Conservation (phyloP, 176 grass and related monocot genomes). For the Avena insularis region DNA sequence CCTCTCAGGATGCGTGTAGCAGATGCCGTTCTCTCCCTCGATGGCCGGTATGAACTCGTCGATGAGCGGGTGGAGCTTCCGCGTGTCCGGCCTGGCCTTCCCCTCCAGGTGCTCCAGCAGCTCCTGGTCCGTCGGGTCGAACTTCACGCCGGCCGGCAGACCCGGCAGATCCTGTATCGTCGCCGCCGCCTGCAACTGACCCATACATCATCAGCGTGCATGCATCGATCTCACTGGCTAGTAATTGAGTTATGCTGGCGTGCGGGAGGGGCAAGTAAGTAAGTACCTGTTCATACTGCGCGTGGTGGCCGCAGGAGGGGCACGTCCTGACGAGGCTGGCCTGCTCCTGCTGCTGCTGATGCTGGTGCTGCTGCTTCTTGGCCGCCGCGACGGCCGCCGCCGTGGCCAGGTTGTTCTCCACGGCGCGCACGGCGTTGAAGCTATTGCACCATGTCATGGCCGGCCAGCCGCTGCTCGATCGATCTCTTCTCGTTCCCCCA, state of each 20-base stretch:
- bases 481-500: background rate
- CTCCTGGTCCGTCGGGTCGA: conserved; percentile 97
- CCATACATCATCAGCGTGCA: background rate
- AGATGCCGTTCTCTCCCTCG: conserved; percentile 97
- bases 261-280: background rate
- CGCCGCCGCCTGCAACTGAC: conserved; percentile 55
- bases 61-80: conserved; percentile 83
- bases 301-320: conserved; percentile 78
- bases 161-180: conserved; percentile 85
- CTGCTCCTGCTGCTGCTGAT: conserved; percentile 56
- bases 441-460: conserved; percentile 92
- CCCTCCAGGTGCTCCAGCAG: conserved; percentile 92
- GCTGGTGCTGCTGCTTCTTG: conserved; percentile 47
- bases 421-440: conserved; percentile 73
- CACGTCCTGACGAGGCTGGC: conserved; percentile 71
- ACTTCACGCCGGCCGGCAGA: conserved; percentile 93
- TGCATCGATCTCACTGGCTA: background rate
- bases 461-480: background rate
- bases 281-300: conserved; percentile 69
- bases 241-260: too few relatives aligned
- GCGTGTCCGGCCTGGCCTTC: conserved; percentile 78
- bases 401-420: conserved; percentile 68
- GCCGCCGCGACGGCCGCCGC: conserved; percentile 47
- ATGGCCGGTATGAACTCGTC: conserved; percentile 99
- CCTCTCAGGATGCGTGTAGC: conserved; percentile 98